phyloP scores from a whole-genome alignment of 169 alveolate species.

The Eimeria zaria region DNA sequence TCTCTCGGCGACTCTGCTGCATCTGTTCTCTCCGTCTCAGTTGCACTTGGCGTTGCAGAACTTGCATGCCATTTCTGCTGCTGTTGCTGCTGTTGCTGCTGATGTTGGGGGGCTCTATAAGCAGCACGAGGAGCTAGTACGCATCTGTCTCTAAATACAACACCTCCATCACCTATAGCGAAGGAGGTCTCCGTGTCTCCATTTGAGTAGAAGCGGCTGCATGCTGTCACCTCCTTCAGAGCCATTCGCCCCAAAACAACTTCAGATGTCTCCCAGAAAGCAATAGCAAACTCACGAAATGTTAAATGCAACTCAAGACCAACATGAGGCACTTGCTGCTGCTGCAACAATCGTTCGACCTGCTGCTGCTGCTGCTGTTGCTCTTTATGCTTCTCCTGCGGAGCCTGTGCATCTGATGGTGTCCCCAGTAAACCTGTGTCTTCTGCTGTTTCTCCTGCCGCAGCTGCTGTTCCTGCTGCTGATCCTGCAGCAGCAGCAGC shows the following conservation, averaged over 20 bases:
- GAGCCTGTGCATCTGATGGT: neutral
- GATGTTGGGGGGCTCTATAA: conserved; percentile 49
- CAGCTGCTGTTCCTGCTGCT: conserved; percentile 15
- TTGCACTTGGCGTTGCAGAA: neutral
- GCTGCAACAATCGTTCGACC: no score
- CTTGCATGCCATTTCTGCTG: neutral
- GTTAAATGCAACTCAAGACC: conserved; percentile 23
- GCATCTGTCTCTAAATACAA: conserved; percentile 53
- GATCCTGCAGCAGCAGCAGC: conserved; percentile 5
- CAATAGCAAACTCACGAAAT: conserved; percentile 71
- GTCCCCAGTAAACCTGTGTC: no score
- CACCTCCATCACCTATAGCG: conserved; percentile 49
- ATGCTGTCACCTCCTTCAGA: conserved; percentile 23
- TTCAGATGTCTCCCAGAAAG: conserved; percentile 75
- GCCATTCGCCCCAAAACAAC: conserved; percentile 42
- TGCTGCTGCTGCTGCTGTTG: neutral
- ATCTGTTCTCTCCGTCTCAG: neutral
- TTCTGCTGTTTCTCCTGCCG: conserved; percentile 25
- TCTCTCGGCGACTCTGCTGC: neutral
- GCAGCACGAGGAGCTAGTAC: conserved; percentile 45
- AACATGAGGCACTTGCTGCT: conserved; percentile 19
- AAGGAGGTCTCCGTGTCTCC: conserved; percentile 44
- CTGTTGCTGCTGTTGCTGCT: no score
- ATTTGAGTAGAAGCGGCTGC: conserved; percentile 25
- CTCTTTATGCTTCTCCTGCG: neutral